Evolutionary conservation across 2,329 filamentous ascomycete genomes (phyloP).

Genomic region (Zymoseptoria passerinii): DNA sequence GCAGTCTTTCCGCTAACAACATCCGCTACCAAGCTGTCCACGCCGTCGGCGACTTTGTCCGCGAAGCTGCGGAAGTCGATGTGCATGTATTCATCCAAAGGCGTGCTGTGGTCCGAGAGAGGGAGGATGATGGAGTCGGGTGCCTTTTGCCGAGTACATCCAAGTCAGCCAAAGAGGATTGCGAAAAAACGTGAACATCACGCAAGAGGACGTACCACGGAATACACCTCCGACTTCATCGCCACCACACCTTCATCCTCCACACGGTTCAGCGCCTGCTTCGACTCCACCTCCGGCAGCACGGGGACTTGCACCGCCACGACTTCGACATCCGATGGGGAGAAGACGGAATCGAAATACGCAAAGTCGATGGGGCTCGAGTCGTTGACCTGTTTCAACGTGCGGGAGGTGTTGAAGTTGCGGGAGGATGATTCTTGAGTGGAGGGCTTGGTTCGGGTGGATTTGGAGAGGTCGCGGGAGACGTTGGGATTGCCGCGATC

Average conservation of each 20-base stretch:
- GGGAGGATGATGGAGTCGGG: slow-evolving; percentile 44
- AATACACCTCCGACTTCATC: slow-evolving; percentile 51
- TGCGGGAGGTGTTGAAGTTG: slow-evolving; percentile 55
- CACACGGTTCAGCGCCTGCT: no score
- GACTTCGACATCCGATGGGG: slow-evolving; percentile 12
- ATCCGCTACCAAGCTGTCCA: not conserved
- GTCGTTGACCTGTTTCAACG: slow-evolving; percentile 49
- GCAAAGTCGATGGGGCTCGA: slow-evolving; percentile 55
- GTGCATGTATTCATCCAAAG: slow-evolving; percentile 45
- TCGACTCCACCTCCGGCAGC: no score
- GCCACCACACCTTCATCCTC: slow-evolving; percentile 25
- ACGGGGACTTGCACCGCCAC: slow-evolving; percentile 25
- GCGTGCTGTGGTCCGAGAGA: slow-evolving; percentile 46
- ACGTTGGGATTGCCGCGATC: slow-evolving; percentile 47
- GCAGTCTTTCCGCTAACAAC: not conserved
- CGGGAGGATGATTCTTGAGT: slow-evolving; percentile 30
- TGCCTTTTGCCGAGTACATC: slow-evolving; percentile 20
- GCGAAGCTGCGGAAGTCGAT: slow-evolving; percentile 51
- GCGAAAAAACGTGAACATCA: no score
- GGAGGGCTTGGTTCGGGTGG: slow-evolving; percentile 33
- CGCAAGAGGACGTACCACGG: slow-evolving; percentile 34
- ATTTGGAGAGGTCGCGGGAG: slow-evolving; percentile 42
- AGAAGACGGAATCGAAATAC: slow-evolving; percentile 44
- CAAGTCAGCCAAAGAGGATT: not conserved
- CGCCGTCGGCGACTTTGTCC: slow-evolving; percentile 29